A percentile compares a stretch with the other conserved stretches of the same genome.
Conservation (phyloP, 352 stramenopile species). For the Pythium graminicola region DNA sequence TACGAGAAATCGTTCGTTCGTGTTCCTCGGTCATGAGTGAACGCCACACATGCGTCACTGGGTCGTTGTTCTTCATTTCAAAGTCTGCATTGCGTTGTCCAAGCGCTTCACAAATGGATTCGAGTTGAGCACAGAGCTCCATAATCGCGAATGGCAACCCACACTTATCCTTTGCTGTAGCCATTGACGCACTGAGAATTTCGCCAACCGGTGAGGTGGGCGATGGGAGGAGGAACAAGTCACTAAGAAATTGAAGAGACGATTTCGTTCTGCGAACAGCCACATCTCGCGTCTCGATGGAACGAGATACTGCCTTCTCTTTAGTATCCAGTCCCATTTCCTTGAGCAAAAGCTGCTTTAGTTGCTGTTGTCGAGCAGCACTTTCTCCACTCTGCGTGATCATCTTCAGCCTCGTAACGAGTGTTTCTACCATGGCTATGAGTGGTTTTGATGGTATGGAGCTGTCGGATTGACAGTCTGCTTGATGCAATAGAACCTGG, state of each 20-base stretch:
- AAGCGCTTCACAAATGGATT: background rate
- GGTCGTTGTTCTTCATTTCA: background rate
- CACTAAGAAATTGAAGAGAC: slow-evolving; percentile 11
- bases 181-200: too few relatives aligned
- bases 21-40: background rate
- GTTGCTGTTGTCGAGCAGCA: background rate
- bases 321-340: background rate
- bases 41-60: background rate
- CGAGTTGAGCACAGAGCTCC: background rate
- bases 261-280: background rate
- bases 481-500: background rate
- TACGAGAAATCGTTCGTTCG: background rate
- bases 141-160: background rate
- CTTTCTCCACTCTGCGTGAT: slow-evolving; percentile 3
- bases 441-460: background rate
- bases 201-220: too few relatives aligned
- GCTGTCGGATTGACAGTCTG: background rate
- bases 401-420: slow-evolving; percentile 3
- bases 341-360: background rate
- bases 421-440: background rate
- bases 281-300: background rate
- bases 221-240: slow-evolving; percentile 6
- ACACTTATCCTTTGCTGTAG: background rate
- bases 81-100: background rate
- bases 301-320: background rate